Evolutionary conservation across 495 filamentous ascomycete species (phyloP), one percentile per base, ranked within the genome.

Genomic region (Aspergillus egyptiacus): DNA sequence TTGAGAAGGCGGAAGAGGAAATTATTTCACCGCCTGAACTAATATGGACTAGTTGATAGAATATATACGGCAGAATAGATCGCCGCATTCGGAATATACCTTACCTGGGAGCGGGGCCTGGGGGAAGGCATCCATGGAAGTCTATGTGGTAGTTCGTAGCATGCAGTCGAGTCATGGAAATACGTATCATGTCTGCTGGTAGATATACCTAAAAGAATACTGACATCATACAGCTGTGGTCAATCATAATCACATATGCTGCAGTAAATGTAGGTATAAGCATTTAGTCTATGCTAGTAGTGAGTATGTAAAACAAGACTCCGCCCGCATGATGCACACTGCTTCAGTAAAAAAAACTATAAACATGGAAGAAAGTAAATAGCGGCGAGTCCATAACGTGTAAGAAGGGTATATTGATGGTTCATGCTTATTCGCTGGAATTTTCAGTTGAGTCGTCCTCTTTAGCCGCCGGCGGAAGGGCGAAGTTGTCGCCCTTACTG

Each of bases 391-490:
- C 23, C 42, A 38, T 17, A 24, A 32, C 19, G 34, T 14, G 43
- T 47, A 54, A 54, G 33, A 48, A 23, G 39, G 13, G 54, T 49
- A 33, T 47, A 40, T 63, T 59, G n/a, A n/a, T n/a, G n/a, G n/a
- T 48, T 64, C 56, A 49, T 62, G 62, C 20, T 45, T 44, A 28
- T 15, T 50, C 28, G 31, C 37, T n/a, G 11, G 38, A 57, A 17
- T 39, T 39, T 18, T 50, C 45, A 5, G 55, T 53, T 6, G 58
- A 50, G 5, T 50, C 49, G 15, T 61, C 63, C 4, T 48, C 54
- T 48, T 68, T 60, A 5, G 71, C 71, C 38, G 71, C 64, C 2
- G 71, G 71, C 30, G 71, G 71, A 10, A 74, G 55, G 6, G 53
- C 51, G 48, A 72, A 71, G 44, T 61, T 62, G 43, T 72, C 69